phyloP scores from a whole-genome alignment of 2,329 filamentous ascomycete species.

The Exophiala spinifera region DNA sequence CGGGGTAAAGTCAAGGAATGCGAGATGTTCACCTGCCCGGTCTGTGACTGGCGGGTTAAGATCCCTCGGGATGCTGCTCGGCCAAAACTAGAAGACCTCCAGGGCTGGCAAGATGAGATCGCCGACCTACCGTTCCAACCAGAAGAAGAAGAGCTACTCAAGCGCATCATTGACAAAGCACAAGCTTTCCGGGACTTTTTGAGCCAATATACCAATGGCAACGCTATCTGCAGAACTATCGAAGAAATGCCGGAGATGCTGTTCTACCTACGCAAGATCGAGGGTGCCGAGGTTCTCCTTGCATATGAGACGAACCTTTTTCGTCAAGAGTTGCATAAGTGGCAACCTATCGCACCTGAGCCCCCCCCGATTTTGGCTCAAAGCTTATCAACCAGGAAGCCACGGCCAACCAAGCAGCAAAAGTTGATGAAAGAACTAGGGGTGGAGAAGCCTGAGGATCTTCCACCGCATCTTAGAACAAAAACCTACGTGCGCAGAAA shows the following conservation, averaged over 20 bases:
- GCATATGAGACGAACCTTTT: slow-evolving; percentile 97
- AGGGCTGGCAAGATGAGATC: slow-evolving; percentile 81
- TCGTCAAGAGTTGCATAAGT: slow-evolving; percentile 90
- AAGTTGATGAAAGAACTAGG: slow-evolving; percentile 88
- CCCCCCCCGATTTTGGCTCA: slow-evolving; percentile 81
- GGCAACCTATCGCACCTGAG: slow-evolving; percentile 83
- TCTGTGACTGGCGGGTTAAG: slow-evolving; percentile 95
- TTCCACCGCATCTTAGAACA: slow-evolving; percentile 76
- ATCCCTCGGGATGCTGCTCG: slow-evolving; percentile 94
- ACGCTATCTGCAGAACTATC: slow-evolving; percentile 64
- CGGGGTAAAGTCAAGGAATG: slow-evolving; percentile 97
- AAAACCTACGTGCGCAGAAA: slow-evolving; percentile 78
- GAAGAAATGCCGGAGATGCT: slow-evolving; percentile 86
- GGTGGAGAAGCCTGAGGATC: slow-evolving; percentile 83
- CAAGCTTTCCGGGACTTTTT: slow-evolving; percentile 81
- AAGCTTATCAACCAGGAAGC: slow-evolving; percentile 90
- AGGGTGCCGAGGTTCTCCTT: slow-evolving; percentile 90
- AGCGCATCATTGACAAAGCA: slow-evolving; percentile 82
- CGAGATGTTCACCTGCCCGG: slow-evolving; percentile 96
- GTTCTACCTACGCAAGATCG: slow-evolving; percentile 95
- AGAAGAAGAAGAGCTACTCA: slow-evolving; percentile 83
- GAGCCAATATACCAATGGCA: slow-evolving; percentile 72
- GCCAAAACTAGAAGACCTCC: slow-evolving; percentile 87
- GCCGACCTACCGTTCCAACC: slow-evolving; percentile 82
- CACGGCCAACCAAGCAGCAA: slow-evolving; percentile 92